These are phyloP conservation scores for Candida incommunis DNA, from an alignment of 805 yeast genomes.

Conservation along the genomic window DNA sequence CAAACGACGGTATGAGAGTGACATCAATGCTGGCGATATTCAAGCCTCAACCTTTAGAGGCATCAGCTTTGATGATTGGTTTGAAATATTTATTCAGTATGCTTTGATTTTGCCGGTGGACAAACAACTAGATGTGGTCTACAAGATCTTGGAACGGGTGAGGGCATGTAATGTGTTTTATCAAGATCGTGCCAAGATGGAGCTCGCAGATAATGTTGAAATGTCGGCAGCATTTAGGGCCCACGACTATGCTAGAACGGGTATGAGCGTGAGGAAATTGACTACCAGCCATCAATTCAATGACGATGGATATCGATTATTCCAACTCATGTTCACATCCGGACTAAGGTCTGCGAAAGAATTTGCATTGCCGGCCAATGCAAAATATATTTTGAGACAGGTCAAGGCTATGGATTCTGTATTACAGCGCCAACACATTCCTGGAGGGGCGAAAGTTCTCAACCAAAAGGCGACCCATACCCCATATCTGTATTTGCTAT, in stretches of 20 bases:
- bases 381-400: slow-evolving; percentile 80
- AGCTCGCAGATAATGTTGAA: slow-evolving; percentile 48
- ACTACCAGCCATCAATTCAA: slow-evolving; percentile 64
- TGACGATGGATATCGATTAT: slow-evolving; percentile 49
- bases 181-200: slow-evolving; percentile 46
- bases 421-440: slow-evolving; percentile 36
- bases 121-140: slow-evolving; percentile 48
- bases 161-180: slow-evolving; percentile 65
- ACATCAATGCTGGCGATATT: not conserved
- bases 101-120: slow-evolving; percentile 52
- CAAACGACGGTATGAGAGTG: slow-evolving; percentile 12
- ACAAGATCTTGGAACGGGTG: slow-evolving; percentile 59
- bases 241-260: slow-evolving; percentile 39
- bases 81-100: slow-evolving; percentile 65
- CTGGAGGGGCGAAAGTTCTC: slow-evolving; percentile 68
- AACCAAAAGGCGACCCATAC: slow-evolving; percentile 23
- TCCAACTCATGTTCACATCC: slow-evolving; percentile 50
- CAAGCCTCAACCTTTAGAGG: slow-evolving; percentile 48
- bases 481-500: slow-evolving; percentile 63
- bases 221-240: slow-evolving; percentile 41
- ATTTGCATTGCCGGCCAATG: slow-evolving; percentile 69
- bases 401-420: slow-evolving; percentile 77
- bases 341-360: slow-evolving; percentile 45
- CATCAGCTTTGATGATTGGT: slow-evolving; percentile 68
- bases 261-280: slow-evolving; percentile 46